Percentiles rank a stretch among this genome's conserved stretches.
Evolutionary conservation across 108 stramenopile genomes (phyloP).

Genomic region (Cyclotella sp.): DNA sequence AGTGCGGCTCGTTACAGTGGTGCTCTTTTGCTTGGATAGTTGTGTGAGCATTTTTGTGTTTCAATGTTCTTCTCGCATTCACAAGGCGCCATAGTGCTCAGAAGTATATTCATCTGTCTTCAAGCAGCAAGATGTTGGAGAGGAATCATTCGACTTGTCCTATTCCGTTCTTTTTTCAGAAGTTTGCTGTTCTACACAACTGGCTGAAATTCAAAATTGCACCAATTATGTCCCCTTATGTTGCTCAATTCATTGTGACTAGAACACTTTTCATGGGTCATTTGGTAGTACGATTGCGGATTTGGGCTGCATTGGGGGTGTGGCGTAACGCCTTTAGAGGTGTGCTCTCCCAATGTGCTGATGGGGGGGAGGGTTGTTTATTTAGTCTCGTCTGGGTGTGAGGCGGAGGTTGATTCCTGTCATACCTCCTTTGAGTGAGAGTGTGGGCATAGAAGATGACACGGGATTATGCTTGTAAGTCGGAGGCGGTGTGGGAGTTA

Average conservation of each 20-base stretch:
- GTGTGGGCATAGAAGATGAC: constrained; percentile 30
- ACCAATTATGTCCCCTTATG: constrained; percentile 71
- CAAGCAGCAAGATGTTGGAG: constrained; percentile 50
- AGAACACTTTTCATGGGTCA: constrained; percentile 80
- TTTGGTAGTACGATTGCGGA: constrained; percentile 74
- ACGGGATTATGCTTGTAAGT: neutral
- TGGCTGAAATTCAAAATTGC: constrained; percentile 63
- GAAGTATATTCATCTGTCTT: neutral
- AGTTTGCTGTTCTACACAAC: constrained; percentile 69
- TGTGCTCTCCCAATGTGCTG: constrained; percentile 64
- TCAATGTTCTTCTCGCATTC: neutral
- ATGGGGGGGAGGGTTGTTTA: constrained; percentile 67
- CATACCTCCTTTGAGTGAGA: constrained; percentile 16
- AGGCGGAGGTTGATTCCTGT: constrained; percentile 35
- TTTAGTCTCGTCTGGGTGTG: constrained; percentile 35
- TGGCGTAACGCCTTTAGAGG: constrained; percentile 58
- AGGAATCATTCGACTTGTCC: constrained; percentile 67
- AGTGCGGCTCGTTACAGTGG: constrained; percentile 82
- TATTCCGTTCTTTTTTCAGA: constrained; percentile 70
- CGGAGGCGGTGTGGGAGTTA: constrained; percentile 6
- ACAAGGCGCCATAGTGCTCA: neutral
- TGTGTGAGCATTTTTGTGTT: constrained; percentile 17
- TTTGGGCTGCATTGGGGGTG: constrained; percentile 78
- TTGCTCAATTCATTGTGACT: constrained; percentile 76
- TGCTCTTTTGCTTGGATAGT: constrained; percentile 86